Evolutionary conservation across 2,329 filamentous ascomycete genomes (phyloP), one percentile per base, ranked within the genome.

Genomic region (Epichloe typhina): DNA sequence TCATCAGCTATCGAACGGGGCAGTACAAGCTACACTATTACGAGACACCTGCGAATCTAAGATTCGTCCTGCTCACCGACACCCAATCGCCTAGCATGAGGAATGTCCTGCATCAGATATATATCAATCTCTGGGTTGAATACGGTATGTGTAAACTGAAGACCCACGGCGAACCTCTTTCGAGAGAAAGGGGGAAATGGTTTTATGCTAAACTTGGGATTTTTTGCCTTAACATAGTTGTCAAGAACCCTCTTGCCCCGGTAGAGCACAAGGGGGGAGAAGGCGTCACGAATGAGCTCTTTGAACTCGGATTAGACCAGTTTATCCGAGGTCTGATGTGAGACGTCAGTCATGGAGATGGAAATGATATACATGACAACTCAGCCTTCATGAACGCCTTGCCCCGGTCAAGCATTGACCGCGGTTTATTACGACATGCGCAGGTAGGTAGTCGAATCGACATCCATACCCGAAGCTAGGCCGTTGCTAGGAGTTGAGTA

Each of bases 11-110:
- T 71, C 86, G 88, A 59, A 98, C 93, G 49, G 86, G 79, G 58
- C 86, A 95, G 69, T 98, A 98, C 76, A 96, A 96, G 72, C 79
- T 98, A 60, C 93, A 98, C 72, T 98, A 95, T 74, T 98, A 96
- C 76, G 93, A 98, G 74, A 97, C 93, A 12, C 89, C 90, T 1
- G 93, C 89, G 49, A 94, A 88, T 66, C 83, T 95, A 68, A 94
- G 95, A 64, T 94, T 97, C 64, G 89, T 96, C 64, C 88, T 98
- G 83, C 76, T 97, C 63, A 97, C 93, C 23, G 93, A 97, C 69
- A 87, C 86, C 38, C 85, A 82, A 58, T 86, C 88, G 52, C 79
- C 86, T 58, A 96, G 89, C 68, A 91, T 98, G 81, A 81, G 90
- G 43, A 88, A 94, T 60, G 91, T 95, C 21, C 71, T 98, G 62